Evolutionary conservation across 306 rosid genomes (phyloP).

Genomic region (Arachis hypogaea): DNA sequence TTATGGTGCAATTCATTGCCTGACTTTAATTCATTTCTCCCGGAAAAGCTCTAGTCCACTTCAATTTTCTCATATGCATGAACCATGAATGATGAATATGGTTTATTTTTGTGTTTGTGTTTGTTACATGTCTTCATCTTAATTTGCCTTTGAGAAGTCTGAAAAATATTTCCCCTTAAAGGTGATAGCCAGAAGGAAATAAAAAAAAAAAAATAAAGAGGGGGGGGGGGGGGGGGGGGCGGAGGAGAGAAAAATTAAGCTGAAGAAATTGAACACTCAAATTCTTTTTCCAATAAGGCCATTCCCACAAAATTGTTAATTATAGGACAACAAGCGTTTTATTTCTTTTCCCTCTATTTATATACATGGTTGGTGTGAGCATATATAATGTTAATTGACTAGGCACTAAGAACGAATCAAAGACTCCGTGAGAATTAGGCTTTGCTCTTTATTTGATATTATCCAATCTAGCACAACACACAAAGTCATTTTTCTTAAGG

Average conservation of each 20-base stretch:
- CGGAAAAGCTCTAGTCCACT: background rate
- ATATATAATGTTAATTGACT: constrained; percentile 36
- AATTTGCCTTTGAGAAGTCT: constrained; percentile 16
- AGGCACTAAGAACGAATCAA: constrained; percentile 44
- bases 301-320: constrained; percentile 24
- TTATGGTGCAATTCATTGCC: background rate
- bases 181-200: constrained; percentile 30
- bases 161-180: constrained; percentile 22
- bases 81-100: constrained; percentile 18
- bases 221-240: too few relatives aligned
- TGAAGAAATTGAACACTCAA: constrained; percentile 7
- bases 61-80: constrained; percentile 18
- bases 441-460: constrained; percentile 29
- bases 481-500: constrained; percentile 59
- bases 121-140: constrained; percentile 36
- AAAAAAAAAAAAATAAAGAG: too few relatives aligned
- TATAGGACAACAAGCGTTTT: constrained; percentile 27
- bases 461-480: constrained; percentile 41
- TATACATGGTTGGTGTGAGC: constrained; percentile 41
- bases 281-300: background rate
- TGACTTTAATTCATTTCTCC: background rate
- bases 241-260: background rate
- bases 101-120: constrained; percentile 18
- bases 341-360: constrained; percentile 37
- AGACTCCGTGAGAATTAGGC: constrained; percentile 50